Evolutionary conservation across 352 stramenopile genomes (phyloP).

Genomic region (Phytophthora colocasiae): DNA sequence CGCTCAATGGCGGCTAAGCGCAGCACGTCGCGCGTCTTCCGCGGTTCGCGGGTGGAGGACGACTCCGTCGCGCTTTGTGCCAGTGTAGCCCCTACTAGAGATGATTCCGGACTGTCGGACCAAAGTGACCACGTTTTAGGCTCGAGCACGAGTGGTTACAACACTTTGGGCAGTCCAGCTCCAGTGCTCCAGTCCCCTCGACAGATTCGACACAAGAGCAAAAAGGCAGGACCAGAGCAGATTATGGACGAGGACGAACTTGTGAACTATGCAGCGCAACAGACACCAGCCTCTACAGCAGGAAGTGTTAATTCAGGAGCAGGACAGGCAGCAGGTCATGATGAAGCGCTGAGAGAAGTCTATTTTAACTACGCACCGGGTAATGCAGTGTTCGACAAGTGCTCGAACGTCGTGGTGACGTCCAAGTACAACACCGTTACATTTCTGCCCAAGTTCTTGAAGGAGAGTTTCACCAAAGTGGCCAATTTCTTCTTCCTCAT

Average conservation of each 20-base stretch:
- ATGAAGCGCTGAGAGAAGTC: slow-evolving; percentile 53
- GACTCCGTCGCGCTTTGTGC: slow-evolving; percentile 44
- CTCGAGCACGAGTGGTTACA: slow-evolving; percentile 37
- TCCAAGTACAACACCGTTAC: slow-evolving; percentile 91
- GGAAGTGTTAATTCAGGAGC: slow-evolving; percentile 6
- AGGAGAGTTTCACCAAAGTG: slow-evolving; percentile 89
- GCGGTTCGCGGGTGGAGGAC: slow-evolving; percentile 61
- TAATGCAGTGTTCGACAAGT: slow-evolving; percentile 73
- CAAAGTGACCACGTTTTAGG: slow-evolving; percentile 28
- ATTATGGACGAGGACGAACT: slow-evolving; percentile 38
- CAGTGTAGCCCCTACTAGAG: slow-evolving; percentile 26
- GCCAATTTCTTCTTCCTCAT: slow-evolving; percentile 96
- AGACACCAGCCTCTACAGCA: slow-evolving; percentile 14
- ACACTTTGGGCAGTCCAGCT: slow-evolving; percentile 43
- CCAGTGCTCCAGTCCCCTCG: slow-evolving; percentile 37
- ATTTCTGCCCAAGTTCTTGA: slow-evolving; percentile 91
- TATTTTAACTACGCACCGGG: slow-evolving; percentile 76
- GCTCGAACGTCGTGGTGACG: slow-evolving; percentile 88
- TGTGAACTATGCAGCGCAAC: slow-evolving; percentile 20
- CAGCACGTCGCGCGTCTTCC: slow-evolving; percentile 54
- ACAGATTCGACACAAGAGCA: slow-evolving; percentile 18
- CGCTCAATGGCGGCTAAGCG: slow-evolving; percentile 36
- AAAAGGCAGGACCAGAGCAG: slow-evolving; percentile 5
- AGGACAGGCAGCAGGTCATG: slow-evolving; percentile 10
- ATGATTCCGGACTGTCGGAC: slow-evolving; percentile 21